A percentile compares a stretch with the other conserved stretches of the same genome.
These are phyloP conservation scores for Boeremia exigua DNA, from an alignment of 2,329 filamentous ascomycete genomes.

Conservation along the genomic window DNA sequence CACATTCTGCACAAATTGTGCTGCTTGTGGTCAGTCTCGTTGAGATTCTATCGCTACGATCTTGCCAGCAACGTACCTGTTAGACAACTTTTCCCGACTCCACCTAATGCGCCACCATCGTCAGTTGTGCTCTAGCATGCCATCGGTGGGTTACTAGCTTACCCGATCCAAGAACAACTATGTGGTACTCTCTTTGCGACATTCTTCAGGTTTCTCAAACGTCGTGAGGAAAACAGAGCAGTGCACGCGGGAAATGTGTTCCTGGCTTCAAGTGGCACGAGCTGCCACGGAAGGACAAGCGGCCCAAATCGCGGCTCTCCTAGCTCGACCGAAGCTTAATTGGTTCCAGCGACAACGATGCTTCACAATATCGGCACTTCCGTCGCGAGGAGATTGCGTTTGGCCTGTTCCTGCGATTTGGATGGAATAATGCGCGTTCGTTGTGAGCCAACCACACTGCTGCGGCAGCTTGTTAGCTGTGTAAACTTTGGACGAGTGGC, in stretches of 20 bases:
- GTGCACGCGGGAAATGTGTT: slow-evolving; percentile 21
- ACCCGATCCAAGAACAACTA: slow-evolving; percentile 52
- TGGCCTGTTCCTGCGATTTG: slow-evolving; percentile 24
- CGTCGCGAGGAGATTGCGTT: slow-evolving; percentile 27
- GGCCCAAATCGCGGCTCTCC: slow-evolving; percentile 33
- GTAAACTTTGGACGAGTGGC: slow-evolving; percentile 23
- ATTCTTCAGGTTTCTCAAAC: slow-evolving; percentile 31
- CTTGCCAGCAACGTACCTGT: slow-evolving; percentile 67
- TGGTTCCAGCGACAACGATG: slow-evolving; percentile 24
- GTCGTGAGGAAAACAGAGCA: slow-evolving; percentile 19
- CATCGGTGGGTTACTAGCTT: slow-evolving; percentile 28
- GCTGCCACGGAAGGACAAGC: slow-evolving; percentile 42
- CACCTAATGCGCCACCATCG: slow-evolving; percentile 62
- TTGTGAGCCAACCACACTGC: slow-evolving; percentile 36
- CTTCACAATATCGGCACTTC: slow-evolving; percentile 24
- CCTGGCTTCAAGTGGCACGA: slow-evolving; percentile 31
- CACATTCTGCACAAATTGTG: slow-evolving; percentile 92
- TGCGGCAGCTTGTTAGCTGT: slow-evolving; percentile 37
- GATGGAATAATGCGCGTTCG: slow-evolving; percentile 30
- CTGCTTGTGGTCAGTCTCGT: slow-evolving; percentile 47
- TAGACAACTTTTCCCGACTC: slow-evolving; percentile 90
- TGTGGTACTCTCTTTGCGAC: slow-evolving; percentile 53
- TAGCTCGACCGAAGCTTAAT: slow-evolving; percentile 32
- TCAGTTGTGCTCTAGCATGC: slow-evolving; percentile 30
- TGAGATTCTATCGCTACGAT: not conserved